Evolutionary conservation across 2,329 filamentous ascomycete genomes (phyloP), one percentile per base, ranked within the genome.

Genomic region (Microsporum ferrugineum): DNA sequence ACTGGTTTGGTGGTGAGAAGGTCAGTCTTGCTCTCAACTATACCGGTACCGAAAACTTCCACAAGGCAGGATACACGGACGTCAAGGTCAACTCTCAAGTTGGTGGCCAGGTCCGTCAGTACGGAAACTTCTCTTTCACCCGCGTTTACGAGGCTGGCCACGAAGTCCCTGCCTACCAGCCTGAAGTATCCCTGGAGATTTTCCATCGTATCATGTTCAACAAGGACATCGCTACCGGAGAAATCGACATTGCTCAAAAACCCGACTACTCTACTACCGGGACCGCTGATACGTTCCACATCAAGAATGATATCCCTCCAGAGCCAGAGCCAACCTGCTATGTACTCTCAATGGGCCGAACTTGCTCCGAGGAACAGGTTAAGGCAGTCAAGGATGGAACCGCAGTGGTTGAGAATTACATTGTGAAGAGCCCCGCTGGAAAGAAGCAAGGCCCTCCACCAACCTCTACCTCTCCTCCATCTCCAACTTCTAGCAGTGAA

Each of bases 201-300:
- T 84, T 84, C 69, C 72, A 76, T 23, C 79, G 82, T 4, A 76
- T 77, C 0, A 74, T 82, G 57, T 73, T 78, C 58, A 77, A 78
- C 56, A 73, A 71, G 8, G 82, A 84, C 62, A 74, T 86, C 56
- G 79, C 80, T 0, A 84, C 82, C 2, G 83, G 83, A 0, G 75
- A 75, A 45, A 67, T 76, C 0, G 71, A 72, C 5, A 78, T 74
- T 6, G 0, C 76, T 70, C 59, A 65, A 3, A 70, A 73, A 61
- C 62, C 63, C 7, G 66, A 66, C 2, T 79, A 80, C 61, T 69
- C 71, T 3, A 78, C 75, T 1, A 55, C 70, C 63, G 77, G 71
- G 2, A 75, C 72, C 6, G 2, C 38, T 17, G 59, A 2, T 66
- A 76, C 73, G 27, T 77, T 67, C 66, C 70, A 77, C 33, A 73